These are phyloP conservation scores for Panaeolus cyanescens DNA, from an alignment of 768 basidiomycete genomes.

Conservation along the genomic window DNA sequence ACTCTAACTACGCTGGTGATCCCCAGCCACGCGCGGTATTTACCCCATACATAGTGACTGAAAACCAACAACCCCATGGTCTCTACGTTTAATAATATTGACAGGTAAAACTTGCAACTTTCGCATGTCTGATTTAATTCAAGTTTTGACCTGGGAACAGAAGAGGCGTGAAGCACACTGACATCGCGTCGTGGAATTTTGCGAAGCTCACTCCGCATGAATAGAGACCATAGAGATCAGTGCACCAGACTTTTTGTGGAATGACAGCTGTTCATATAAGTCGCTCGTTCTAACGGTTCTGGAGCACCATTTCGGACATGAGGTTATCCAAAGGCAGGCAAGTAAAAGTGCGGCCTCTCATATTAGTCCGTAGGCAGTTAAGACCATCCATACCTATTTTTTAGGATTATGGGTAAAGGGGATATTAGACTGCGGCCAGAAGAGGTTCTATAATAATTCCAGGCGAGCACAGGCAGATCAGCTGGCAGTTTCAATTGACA, in stretches of 20 bases:
- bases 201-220: not conserved
- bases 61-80: too few relatives aligned
- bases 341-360: too few relatives aligned
- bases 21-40: constrained; percentile 1
- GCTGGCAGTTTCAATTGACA: not conserved
- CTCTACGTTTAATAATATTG: not conserved
- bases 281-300: not conserved
- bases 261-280: not conserved
- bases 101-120: not conserved
- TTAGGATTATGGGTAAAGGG: too few relatives aligned
- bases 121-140: not conserved
- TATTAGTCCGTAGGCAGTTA: too few relatives aligned
- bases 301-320: not conserved
- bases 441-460: too few relatives aligned
- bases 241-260: not conserved
- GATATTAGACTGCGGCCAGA: too few relatives aligned
- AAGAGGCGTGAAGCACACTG: not conserved
- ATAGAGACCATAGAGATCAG: not conserved
- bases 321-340: not conserved
- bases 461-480: too few relatives aligned
- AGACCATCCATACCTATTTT: too few relatives aligned
- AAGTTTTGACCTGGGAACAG: not conserved
- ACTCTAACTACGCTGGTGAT: constrained; percentile 1
- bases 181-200: not conserved
- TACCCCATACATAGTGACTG: too few relatives aligned